Percentiles rank a stretch among this genome's conserved stretches.
These are phyloP conservation scores for Acacia pycnantha DNA, from an alignment of 331 rosid genomes.

Conservation along the genomic window DNA sequence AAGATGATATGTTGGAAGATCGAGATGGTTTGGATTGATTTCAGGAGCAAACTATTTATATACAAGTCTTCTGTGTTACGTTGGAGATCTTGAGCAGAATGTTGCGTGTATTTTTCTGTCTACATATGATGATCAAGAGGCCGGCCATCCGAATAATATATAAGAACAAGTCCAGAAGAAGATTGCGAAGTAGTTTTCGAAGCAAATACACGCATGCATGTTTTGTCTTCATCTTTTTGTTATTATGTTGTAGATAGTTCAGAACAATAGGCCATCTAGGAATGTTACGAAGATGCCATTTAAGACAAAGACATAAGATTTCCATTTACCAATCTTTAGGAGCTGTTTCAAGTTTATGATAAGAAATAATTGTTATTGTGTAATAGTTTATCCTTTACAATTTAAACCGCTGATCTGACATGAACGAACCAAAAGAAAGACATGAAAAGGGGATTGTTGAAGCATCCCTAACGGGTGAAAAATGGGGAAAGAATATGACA, in stretches of 20 bases:
- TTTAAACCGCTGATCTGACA: no score
- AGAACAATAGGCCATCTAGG: not conserved
- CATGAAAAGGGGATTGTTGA: no score
- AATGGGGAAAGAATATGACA: no score
- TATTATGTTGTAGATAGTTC: not conserved
- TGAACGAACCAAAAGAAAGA: no score
- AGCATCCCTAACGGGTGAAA: no score
- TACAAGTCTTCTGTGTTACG: not conserved
- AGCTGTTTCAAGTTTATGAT: not conserved
- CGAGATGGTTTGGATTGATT: not conserved
- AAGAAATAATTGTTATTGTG: no score
- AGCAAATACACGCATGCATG: no score
- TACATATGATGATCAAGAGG: not conserved
- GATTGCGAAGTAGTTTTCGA: conserved; percentile 7
- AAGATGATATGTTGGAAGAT: no score
- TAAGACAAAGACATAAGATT: not conserved
- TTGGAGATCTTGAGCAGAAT: not conserved
- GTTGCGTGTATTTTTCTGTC: not conserved
- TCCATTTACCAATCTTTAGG: not conserved
- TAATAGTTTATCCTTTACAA: no score
- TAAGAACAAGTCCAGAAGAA: not conserved
- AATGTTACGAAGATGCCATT: not conserved
- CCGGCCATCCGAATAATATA: conserved; percentile 2
- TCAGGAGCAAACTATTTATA: not conserved
- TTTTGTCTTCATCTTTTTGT: not conserved